Base-by-base conservation (phyloP, 169 alveolate genomes). In the Plasmodium berghei region DNA sequence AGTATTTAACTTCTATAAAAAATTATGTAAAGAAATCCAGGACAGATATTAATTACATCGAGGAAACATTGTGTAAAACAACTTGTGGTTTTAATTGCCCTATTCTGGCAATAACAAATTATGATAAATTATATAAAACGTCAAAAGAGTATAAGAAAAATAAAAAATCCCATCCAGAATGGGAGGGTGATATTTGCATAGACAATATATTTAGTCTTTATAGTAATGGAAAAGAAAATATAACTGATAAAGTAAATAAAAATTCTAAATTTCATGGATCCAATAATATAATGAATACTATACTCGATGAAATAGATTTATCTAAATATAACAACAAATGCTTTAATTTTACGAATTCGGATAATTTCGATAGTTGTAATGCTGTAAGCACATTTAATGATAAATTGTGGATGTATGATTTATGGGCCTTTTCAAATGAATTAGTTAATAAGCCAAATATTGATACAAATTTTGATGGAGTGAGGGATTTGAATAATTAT, bases 51-150 rank as follows among this genome's bases (percentile, higher is more conserved):
- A 67, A 69, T 61, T 83, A 83, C 63, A 28, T 67, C 16, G 86
- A 83, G 48, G 24, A 61, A 45, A 69, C 14, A 18, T 26, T 83
- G 42, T 83, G 90, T 42, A 83, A 58, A 34, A 83, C 90, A 18
- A 48, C 28, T 6, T 62, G 69, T 48, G 90, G 90, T 0, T 42
- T 83, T 28, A 10, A 58, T 48, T 83, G 90, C 72, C 85, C 90
- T 5, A 18, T 83, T 16, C 1, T 83, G 9, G 80, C 66, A 6
- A 69, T 83, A 12, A 83, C 90, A 52, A 83, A 83, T 69, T 67
- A 56, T 42, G 90, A 83, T 40, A 54, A 18, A 2, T 9, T 52
- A 52, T 52, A 14, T 16, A 16, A 8, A 34, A 40, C 22, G 26
- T 63, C 72, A 28, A 20, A 10, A 66, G 59, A 49, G 12, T 10